Evolutionary conservation across 2,329 filamentous ascomycete genomes (phyloP).

Genomic region (Penicillium sp.): DNA sequence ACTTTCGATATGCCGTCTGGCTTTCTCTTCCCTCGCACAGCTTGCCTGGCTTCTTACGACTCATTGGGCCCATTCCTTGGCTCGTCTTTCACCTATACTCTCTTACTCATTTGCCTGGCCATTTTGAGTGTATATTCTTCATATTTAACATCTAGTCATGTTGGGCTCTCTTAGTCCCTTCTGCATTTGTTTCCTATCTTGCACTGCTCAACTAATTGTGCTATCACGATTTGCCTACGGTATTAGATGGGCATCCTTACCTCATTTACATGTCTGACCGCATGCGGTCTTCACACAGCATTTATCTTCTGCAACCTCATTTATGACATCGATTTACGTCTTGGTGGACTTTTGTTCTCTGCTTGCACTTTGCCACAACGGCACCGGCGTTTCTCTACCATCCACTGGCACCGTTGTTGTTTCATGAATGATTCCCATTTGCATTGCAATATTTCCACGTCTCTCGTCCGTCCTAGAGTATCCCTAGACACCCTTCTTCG

Average conservation of each 20-base stretch:
- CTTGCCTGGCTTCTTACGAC: too few relatives aligned
- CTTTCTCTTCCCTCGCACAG: constrained; percentile 12
- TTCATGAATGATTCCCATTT: constrained; percentile 12
- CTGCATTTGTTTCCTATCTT: constrained; percentile 4
- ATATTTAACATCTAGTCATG: constrained; percentile 9
- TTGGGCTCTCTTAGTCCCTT: constrained; percentile 4
- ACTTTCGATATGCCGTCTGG: constrained; percentile 31
- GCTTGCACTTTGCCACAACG: constrained; percentile 22
- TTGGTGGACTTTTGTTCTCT: constrained; percentile 15
- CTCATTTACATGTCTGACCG: constrained; percentile 11
- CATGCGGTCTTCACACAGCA: constrained; percentile 16
- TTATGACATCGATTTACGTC: constrained; percentile 18
- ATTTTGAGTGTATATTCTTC: constrained; percentile 23
- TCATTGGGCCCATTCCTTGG: too few relatives aligned
- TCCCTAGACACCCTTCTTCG: constrained; percentile 13
- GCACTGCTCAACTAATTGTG: constrained; percentile 19
- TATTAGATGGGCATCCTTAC: constrained; percentile 24
- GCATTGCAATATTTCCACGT: constrained; percentile 10
- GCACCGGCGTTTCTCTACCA: constrained; percentile 20
- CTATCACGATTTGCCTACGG: constrained; percentile 34
- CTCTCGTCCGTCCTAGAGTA: constrained; percentile 1
- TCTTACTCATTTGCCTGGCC: constrained; percentile 7
- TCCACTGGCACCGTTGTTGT: constrained; percentile 14
- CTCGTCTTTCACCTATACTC: constrained; percentile 1
- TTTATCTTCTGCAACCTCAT: constrained; percentile 17